These are phyloP conservation scores for Posidonia oceanica DNA, from an alignment of 116 monocot species.

Conservation along the genomic window DNA sequence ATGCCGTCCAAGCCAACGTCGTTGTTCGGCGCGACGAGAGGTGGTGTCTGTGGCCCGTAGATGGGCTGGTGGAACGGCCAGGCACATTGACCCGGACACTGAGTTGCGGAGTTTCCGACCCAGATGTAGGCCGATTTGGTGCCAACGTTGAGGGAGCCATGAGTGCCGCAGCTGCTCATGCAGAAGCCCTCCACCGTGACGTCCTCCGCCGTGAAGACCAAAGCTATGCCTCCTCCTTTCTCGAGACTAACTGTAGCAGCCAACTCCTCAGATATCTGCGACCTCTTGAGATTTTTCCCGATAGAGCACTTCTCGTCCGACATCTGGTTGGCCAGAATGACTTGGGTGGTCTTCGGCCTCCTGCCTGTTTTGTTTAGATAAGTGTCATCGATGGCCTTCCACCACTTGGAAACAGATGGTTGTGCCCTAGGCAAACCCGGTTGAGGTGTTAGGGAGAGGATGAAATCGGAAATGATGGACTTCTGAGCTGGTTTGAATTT, in stretches of 20 bases:
- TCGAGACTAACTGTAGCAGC: constrained; percentile 6
- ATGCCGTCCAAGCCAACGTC: constrained; percentile 21
- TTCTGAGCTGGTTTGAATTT: background rate
- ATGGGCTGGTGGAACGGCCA: too few relatives aligned
- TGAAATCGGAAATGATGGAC: too few relatives aligned
- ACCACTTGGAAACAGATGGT: constrained; percentile 22
- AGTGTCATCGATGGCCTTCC: constrained; percentile 17
- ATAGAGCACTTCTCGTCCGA: constrained; percentile 20
- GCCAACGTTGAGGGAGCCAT: background rate
- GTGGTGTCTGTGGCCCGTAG: constrained; percentile 36
- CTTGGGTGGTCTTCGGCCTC: background rate
- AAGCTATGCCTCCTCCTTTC: background rate
- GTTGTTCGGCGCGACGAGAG: constrained; percentile 36
- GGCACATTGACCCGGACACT: constrained; percentile 30
- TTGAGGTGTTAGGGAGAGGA: too few relatives aligned
- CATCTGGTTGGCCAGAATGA: constrained; percentile 13
- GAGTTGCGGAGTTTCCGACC: constrained; percentile 39
- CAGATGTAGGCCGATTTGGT: constrained; percentile 27
- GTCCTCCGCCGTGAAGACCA: constrained; percentile 22
- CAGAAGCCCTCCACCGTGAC: constrained; percentile 31
- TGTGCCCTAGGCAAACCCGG: too few relatives aligned
- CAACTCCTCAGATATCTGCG: constrained; percentile 19
- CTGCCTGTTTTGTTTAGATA: constrained; percentile 17
- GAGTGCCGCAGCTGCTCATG: constrained; percentile 30
- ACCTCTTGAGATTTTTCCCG: constrained; percentile 20